Percentiles rank a stretch among this genome's conserved stretches.
phyloP scores from a whole-genome alignment of 2,329 filamentous ascomycete species.

The Hymenoscyphus linearis region DNA sequence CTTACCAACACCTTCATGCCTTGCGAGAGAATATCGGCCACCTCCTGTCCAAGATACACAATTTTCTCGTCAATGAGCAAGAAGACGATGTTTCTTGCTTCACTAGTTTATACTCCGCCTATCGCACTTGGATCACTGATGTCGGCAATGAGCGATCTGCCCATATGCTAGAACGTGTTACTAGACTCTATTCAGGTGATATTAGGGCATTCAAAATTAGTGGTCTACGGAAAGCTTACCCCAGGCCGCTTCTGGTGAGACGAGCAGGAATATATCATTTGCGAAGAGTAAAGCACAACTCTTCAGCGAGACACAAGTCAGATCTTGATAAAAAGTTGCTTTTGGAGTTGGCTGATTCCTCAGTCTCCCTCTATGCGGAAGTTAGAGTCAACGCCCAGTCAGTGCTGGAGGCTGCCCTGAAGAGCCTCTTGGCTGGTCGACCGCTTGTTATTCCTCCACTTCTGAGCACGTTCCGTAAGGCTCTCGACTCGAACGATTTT shows the following conservation, averaged over 20 bases:
- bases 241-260: constrained; percentile 84
- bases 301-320: constrained; percentile 79
- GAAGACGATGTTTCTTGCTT: constrained; percentile 97
- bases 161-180: constrained; percentile 83
- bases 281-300: constrained; percentile 89
- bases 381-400: constrained; percentile 91
- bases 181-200: constrained; percentile 78
- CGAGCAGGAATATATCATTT: constrained; percentile 92
- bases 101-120: constrained; percentile 85
- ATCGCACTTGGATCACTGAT: constrained; percentile 94
- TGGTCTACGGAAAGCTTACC: constrained; percentile 86
- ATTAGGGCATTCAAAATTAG: constrained; percentile 92
- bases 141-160: constrained; percentile 95
- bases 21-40: constrained; percentile 76
- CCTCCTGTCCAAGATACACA: constrained; percentile 76
- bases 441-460: constrained; percentile 87
- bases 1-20: constrained; percentile 73
- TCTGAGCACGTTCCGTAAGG: constrained; percentile 70
- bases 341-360: constrained; percentile 82
- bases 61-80: constrained; percentile 75
- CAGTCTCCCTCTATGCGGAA: constrained; percentile 87
- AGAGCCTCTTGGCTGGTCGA: constrained; percentile 81
- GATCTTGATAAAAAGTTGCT: constrained; percentile 83
- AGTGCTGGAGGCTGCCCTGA: constrained; percentile 87
- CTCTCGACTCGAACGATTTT: constrained; percentile 74